Conservation (phyloP, 2,329 filamentous ascomycete species). For the Aschersonia sp. region DNA sequence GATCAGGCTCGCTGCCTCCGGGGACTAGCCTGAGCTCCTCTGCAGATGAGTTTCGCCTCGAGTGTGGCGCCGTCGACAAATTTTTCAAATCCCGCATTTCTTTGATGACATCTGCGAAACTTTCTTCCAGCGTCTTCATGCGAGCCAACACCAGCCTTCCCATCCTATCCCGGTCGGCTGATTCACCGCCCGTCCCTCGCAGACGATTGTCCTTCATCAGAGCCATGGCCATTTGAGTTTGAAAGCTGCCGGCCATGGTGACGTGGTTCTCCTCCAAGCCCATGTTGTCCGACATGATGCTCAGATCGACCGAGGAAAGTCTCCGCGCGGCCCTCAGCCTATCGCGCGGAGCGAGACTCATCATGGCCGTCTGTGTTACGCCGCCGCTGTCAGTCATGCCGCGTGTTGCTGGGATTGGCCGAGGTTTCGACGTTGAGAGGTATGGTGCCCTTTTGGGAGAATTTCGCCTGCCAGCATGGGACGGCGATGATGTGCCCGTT, state of each 20-base stretch:
- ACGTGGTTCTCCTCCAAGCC: constrained; percentile 46
- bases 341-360: constrained; percentile 32
- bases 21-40: constrained; percentile 19
- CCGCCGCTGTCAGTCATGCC: constrained; percentile 19
- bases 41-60: constrained; percentile 36
- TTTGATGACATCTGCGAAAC: constrained; percentile 72
- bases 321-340: constrained; percentile 24
- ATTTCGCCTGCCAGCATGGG: constrained; percentile 19
- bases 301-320: constrained; percentile 54
- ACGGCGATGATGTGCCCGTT: constrained; percentile 16
- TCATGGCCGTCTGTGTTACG: constrained; percentile 29
- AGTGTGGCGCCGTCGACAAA: constrained; percentile 29
- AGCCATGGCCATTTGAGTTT: constrained; percentile 65
- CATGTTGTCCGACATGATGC: constrained; percentile 56
- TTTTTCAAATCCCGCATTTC: constrained; percentile 56
- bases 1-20: constrained; percentile 19
- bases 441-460: constrained; percentile 33
- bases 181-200: constrained; percentile 25
- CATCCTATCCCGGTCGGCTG: constrained; percentile 49
- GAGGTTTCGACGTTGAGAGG: constrained; percentile 33
- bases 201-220: constrained; percentile 43
- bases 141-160: constrained; percentile 69
- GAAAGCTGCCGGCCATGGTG: constrained; percentile 60
- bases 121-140: constrained; percentile 88
- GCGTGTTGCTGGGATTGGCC: constrained; percentile 37